Evolutionary conservation across 1,139 yeast species (phyloP), one percentile per base, ranked within the genome.

Genomic region (Nakaseomyces glabratus): DNA sequence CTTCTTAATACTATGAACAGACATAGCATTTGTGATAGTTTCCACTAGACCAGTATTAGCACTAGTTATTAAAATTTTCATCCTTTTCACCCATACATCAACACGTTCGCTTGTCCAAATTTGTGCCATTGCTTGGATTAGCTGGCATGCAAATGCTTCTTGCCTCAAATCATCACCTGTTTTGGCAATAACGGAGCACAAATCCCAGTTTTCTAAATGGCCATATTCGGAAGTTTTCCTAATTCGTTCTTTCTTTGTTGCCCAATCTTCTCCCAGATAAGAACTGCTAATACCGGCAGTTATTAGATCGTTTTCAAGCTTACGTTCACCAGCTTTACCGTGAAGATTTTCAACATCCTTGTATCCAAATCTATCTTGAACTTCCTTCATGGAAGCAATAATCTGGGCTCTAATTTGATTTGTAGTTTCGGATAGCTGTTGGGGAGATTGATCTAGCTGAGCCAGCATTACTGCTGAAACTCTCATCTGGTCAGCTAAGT

Each of bases 91-190:
- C 97, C 98, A 90, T 4, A 77, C 82, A 11, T 71, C 75, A 4
- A 80, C 73, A 2, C 67, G 64, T 18, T 73, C 71, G 21, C 65
- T 69, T 34, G 73, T 71, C 97, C 97, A 90, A 31, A 85, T 76
- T 36, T 73, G 75, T 0, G 93, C 79, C 59, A 88, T 82, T 29
- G 94, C 78, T 37, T 82, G 77, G 33, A 90, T 88, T 24, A 90
- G 58, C 54, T 90, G 98, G 46, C 96, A 86, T 0, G 98, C 98
- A 65, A 90, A 86, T 0, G 98, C 96, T 55, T 90, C 98, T 55
- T 90, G 98, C 14, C 95, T 82, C 35, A 90, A 60, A 57, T 90
- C 98, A 50, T 82, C 90, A 20, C 98, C 98, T 33, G 95, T 88
- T 52, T 90, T 90, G 6, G 90, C 95, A 53, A 90, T 90, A 3